Evolutionary conservation across 2,329 filamentous ascomycete species (phyloP), one percentile per base, ranked within the genome.

Genomic region (Falciphora oryzae): DNA sequence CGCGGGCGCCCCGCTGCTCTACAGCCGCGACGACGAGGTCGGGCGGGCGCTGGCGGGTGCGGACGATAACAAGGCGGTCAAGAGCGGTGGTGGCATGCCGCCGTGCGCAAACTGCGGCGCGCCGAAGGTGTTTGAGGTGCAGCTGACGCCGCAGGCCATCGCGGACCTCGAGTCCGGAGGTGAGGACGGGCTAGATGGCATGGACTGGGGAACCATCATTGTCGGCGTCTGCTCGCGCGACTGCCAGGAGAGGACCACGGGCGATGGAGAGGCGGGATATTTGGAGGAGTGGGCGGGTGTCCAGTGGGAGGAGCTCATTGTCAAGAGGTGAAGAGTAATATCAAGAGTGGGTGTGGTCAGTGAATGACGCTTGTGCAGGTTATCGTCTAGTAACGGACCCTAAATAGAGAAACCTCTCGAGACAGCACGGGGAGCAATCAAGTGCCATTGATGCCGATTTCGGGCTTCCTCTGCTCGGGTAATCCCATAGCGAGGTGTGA

Each of bases 181-280:
- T 57, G 88, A 89, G 65, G 75, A 87, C 69, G 85, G 84, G 56
- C 72, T 89, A 27, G 83, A 96, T 80, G 95, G 93, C 0, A 99
- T 99, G 95, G 95, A 99, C 72, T 99, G 95, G 95, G 94, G 94
- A 0, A 98, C 93, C 0, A 84, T 99, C 11, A 86, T 99, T 65
- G 80, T 98, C 53, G 93, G 87, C 0, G 92, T 96, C 10, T 99
- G 95, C 75, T 86, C 84, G 68, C 85, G 78, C 72, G 92, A 98
- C 75, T 98, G 95, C 74, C 81, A 83, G 71, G 85, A 86, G 22
- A 75, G 75, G 7, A 83, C 84, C 0, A 82, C 86, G 8, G 75
- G 77, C 16, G 79, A 83, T 50, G 90, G 87, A 0, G 83, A 87
- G 71, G 85, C 88, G 0, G 91, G 89, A 1, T 98, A 96, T 77